Evolutionary conservation across 768 basidiomycete species (phyloP).

Genomic region (Filobasidium wieringae): DNA sequence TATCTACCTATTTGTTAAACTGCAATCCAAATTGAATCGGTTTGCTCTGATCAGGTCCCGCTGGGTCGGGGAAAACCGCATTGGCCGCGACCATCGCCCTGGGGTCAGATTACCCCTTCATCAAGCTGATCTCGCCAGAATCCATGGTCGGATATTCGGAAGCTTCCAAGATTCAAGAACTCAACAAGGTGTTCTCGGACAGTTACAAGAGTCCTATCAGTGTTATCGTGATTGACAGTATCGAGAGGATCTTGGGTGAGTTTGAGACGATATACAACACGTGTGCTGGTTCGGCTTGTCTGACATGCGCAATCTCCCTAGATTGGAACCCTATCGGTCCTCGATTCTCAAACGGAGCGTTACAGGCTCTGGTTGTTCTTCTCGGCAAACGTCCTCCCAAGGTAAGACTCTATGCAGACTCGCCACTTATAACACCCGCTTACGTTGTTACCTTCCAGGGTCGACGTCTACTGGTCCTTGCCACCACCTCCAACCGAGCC

Average conservation of each 20-base stretch:
- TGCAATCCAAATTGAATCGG: too few species aligned
- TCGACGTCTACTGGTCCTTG: conserved; percentile 79
- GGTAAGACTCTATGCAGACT: conserved; percentile 42
- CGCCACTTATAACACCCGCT: background rate
- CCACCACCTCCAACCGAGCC: conserved; percentile 77
- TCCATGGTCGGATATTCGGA: conserved; percentile 96
- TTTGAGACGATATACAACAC: background rate
- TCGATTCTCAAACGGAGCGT: conserved; percentile 86
- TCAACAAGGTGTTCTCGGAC: conserved; percentile 86
- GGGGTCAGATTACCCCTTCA: conserved; percentile 89
- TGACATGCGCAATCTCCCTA: conserved; percentile 27
- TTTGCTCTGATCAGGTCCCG: conserved; percentile 49
- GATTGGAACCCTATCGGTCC: conserved; percentile 96
- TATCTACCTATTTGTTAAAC: too few species aligned
- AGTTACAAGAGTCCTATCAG: conserved; percentile 96
- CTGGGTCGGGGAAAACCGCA: conserved; percentile 89
- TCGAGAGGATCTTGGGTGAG: conserved; percentile 83
- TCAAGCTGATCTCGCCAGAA: conserved; percentile 91
- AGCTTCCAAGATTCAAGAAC: conserved; percentile 73
- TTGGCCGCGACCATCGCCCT: conserved; percentile 87
- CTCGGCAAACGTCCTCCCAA: conserved; percentile 84
- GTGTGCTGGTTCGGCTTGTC: background rate
- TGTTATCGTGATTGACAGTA: conserved; percentile 86
- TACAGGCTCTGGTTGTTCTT: conserved; percentile 80
- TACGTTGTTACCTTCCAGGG: conserved; percentile 46